A percentile compares a stretch with the other conserved stretches of the same genome.
phyloP scores from a whole-genome alignment of 2,329 filamentous ascomycete species.

The Trichoderma sp. region DNA sequence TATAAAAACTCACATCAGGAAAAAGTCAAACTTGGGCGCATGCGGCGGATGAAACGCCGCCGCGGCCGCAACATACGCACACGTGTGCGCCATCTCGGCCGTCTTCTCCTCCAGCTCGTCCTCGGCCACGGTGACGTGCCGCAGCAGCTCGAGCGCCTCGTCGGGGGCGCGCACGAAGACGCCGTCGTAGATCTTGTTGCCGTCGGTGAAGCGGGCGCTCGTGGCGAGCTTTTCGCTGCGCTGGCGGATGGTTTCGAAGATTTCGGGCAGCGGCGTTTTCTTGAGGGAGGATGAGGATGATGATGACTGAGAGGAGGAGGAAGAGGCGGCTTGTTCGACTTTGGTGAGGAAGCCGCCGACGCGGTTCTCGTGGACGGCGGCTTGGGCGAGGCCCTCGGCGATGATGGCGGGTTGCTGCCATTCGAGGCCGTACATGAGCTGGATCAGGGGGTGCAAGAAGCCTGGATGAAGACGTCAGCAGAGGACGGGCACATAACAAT shows the following conservation, averaged over 20 bases:
- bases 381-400: conserved; percentile 77
- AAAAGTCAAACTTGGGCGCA: conserved; percentile 78
- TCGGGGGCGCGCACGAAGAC: conserved; percentile 64
- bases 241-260: conserved; percentile 61
- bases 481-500: too few relatives aligned
- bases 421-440: conserved; percentile 82
- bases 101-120: conserved; percentile 59
- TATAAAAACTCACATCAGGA: conserved; percentile 56
- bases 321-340: conserved; percentile 52
- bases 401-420: conserved; percentile 80
- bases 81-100: conserved; percentile 69
- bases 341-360: conserved; percentile 57
- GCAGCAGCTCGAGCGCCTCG: conserved; percentile 64
- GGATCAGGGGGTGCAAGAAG: conserved; percentile 78
- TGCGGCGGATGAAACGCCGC: conserved; percentile 67
- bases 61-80: conserved; percentile 51
- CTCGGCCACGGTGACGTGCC: conserved; percentile 58
- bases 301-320: neutral
- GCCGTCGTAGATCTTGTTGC: conserved; percentile 69
- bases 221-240: conserved; percentile 58
- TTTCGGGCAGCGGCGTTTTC: conserved; percentile 46
- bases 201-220: conserved; percentile 53
- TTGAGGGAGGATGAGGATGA: neutral
- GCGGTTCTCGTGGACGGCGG: conserved; percentile 66
- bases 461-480: conserved; percentile 44